Percentiles rank a stretch among this genome's conserved stretches.
phyloP scores from a whole-genome alignment of 2,329 filamentous ascomycete genomes.

The Lachnellula cervina region DNA sequence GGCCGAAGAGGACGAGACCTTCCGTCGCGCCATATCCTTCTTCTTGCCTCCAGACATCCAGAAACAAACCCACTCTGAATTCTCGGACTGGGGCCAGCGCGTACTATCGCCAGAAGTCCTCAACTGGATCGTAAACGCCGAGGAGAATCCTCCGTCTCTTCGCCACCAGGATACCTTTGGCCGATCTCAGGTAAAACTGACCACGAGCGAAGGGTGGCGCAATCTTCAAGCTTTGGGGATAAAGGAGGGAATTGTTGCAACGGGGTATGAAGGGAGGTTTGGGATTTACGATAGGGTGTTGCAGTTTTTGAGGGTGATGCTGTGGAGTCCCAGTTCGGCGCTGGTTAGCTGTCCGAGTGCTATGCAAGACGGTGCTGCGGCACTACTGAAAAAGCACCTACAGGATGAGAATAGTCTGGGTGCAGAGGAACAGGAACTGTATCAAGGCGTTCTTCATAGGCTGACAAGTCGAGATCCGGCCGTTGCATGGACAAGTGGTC shows the following conservation, averaged over 20 bases:
- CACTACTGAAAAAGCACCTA: constrained; percentile 44
- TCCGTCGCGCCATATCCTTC: constrained; percentile 40
- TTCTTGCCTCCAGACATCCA: background rate
- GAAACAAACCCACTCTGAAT: background rate
- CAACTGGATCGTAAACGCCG: background rate
- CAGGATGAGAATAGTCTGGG: constrained; percentile 20
- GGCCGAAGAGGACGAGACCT: constrained; percentile 49
- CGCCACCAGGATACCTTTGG: constrained; percentile 43
- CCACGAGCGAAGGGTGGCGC: constrained; percentile 64
- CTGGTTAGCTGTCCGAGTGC: constrained; percentile 19
- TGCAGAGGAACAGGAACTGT: constrained; percentile 36
- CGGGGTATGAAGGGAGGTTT: constrained; percentile 52
- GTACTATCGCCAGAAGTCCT: background rate
- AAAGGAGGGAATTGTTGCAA: constrained; percentile 52
- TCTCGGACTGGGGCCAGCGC: background rate
- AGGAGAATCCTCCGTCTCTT: background rate
- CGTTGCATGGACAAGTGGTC: constrained; percentile 63
- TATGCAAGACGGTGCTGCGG: constrained; percentile 50
- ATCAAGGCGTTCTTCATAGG: constrained; percentile 48
- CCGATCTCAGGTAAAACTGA: constrained; percentile 50
- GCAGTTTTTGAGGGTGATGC: constrained; percentile 49
- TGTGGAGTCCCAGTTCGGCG: constrained; percentile 17
- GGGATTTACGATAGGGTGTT: constrained; percentile 50
- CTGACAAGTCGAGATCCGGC: constrained; percentile 48
- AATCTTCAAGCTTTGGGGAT: constrained; percentile 55